Evolutionary conservation across 768 basidiomycete species (phyloP).

Genomic region (Termitomyces sp.): DNA sequence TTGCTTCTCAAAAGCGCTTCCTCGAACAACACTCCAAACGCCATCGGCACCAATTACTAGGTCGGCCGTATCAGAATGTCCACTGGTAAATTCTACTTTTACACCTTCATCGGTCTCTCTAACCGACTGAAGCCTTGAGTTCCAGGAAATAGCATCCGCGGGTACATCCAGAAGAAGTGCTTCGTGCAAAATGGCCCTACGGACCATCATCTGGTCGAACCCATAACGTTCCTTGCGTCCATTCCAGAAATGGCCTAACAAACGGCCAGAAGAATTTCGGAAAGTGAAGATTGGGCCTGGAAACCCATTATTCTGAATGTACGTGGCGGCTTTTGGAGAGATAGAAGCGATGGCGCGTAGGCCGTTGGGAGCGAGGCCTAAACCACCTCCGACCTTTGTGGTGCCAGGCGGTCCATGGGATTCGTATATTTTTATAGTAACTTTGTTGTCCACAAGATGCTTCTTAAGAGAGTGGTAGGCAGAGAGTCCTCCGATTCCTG

Average conservation of each 20-base stretch:
- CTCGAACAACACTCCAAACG: slow-evolving; percentile 29
- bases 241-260: slow-evolving; percentile 24
- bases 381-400: slow-evolving; percentile 27
- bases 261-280: slow-evolving; percentile 27
- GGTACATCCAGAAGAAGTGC: slow-evolving; percentile 25
- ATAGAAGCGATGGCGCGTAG: slow-evolving; percentile 28
- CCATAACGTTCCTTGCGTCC: slow-evolving; percentile 28
- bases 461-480: slow-evolving; percentile 28
- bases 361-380: slow-evolving; percentile 35
- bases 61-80: slow-evolving; percentile 27
- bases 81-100: slow-evolving; percentile 24
- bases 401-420: slow-evolving; percentile 24
- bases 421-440: slow-evolving; percentile 26
- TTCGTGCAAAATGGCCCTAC: slow-evolving; percentile 28
- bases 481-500: slow-evolving; percentile 28
- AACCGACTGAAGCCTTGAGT: slow-evolving; percentile 22
- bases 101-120: slow-evolving; percentile 22
- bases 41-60: slow-evolving; percentile 38
- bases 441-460: slow-evolving; percentile 15
- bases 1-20: slow-evolving; percentile 24
- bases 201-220: slow-evolving; percentile 26
- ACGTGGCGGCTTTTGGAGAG: slow-evolving; percentile 22
- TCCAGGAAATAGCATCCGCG: slow-evolving; percentile 25
- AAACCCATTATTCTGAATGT: slow-evolving; percentile 20
- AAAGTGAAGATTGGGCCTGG: slow-evolving; percentile 8